These are phyloP conservation scores for Teratosphaeria zuluensis DNA, from an alignment of 2,329 filamentous ascomycete species.

Conservation along the genomic window DNA sequence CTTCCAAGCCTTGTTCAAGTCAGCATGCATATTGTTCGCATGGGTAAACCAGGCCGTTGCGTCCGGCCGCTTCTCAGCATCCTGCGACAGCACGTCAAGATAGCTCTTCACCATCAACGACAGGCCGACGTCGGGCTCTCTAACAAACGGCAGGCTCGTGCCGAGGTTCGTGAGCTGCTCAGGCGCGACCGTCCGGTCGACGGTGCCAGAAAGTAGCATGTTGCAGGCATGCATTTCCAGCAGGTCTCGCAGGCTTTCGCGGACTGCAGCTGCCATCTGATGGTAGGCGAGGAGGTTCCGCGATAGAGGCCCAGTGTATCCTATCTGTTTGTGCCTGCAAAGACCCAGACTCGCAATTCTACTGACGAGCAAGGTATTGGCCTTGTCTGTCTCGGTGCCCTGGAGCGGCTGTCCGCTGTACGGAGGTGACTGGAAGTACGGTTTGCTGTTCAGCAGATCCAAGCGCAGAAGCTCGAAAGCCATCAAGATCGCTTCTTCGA, in stretches of 20 bases:
- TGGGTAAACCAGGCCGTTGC: conserved; percentile 52
- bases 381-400: conserved; percentile 59
- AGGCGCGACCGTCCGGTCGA: conserved; percentile 50
- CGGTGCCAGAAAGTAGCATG: conserved; percentile 73
- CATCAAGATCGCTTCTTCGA: conserved; percentile 71
- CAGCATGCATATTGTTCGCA: conserved; percentile 47
- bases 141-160: conserved; percentile 57
- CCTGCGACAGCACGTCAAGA: conserved; percentile 58
- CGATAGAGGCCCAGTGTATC: conserved; percentile 90
- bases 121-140: conserved; percentile 63
- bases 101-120: conserved; percentile 74
- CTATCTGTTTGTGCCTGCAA: conserved; percentile 71
- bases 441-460: conserved; percentile 63
- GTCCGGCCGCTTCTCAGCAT: conserved; percentile 42
- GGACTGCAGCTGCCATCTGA: conserved; percentile 69
- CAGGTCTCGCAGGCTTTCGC: conserved; percentile 69
- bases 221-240: conserved; percentile 72
- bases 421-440: conserved; percentile 43
- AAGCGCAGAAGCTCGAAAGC: conserved; percentile 78
- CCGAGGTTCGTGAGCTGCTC: conserved; percentile 52
- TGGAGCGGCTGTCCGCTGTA: conserved; percentile 51
- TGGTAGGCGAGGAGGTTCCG: conserved; percentile 81
- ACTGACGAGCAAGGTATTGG: conserved; percentile 71
- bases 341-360: conserved; percentile 76
- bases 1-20: conserved; percentile 51